Evolutionary conservation across 2,329 filamentous ascomycete species (phyloP).

Genomic region (Alternaria novae-zelandiae): DNA sequence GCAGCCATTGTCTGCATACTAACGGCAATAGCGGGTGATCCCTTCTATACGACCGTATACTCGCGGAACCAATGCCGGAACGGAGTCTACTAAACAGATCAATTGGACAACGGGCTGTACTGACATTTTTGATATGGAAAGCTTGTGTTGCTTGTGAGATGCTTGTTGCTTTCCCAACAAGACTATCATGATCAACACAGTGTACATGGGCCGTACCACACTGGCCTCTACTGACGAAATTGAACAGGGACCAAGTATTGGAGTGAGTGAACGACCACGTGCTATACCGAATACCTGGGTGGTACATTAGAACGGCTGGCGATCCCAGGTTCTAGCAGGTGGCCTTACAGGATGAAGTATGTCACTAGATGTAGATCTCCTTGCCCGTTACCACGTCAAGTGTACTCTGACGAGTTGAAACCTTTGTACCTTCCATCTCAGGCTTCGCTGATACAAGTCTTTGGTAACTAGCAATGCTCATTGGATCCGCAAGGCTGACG

Average conservation of each 20-base stretch:
- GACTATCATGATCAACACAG: too few species aligned
- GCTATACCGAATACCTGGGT: neutral
- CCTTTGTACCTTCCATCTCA: neutral
- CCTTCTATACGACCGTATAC: neutral
- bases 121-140: neutral
- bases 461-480: neutral
- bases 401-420: neutral
- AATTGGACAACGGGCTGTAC: neutral
- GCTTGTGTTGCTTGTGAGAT: too few species aligned
- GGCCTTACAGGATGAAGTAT: neutral
- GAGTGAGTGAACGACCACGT: neutral
- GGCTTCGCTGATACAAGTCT: neutral
- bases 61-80: neutral
- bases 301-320: neutral
- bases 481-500: neutral
- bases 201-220: too few species aligned
- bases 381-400: neutral
- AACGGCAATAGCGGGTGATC: neutral
- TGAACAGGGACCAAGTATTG: too few species aligned
- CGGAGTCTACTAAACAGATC: fast-evolving
- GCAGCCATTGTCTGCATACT: neutral
- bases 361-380: neutral
- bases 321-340: neutral
- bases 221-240: too few species aligned
- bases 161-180: too few species aligned